Percentiles rank a stretch among this genome's conserved stretches.
Conservation (phyloP, 768 basidiomycete genomes). For the Russula abietina region DNA sequence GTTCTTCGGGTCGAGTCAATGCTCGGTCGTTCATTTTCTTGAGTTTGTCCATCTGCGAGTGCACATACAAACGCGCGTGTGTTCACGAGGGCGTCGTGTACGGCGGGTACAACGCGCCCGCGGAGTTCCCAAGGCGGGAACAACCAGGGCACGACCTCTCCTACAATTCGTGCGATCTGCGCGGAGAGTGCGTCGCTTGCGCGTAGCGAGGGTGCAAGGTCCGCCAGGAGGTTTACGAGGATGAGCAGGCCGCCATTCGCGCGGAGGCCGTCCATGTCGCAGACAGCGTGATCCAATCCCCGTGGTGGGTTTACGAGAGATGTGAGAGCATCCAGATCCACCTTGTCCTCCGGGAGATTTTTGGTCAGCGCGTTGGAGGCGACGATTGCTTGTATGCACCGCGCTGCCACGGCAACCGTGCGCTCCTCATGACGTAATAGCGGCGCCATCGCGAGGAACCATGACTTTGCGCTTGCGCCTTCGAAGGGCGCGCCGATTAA, state of each 20-base stretch:
- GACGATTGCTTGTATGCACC: conserved; percentile 9
- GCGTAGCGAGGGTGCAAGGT: background rate
- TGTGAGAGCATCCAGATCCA: background rate
- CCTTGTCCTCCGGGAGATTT: background rate
- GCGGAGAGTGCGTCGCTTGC: conserved; percentile 1
- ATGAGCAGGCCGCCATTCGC: conserved; percentile 6
- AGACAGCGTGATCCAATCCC: background rate
- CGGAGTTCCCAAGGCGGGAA: conserved; percentile 8
- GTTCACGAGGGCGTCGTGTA: background rate
- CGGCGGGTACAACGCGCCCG: background rate
- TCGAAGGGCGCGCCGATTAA: conserved; percentile 7
- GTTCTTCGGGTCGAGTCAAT: background rate
- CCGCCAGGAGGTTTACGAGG: conserved; percentile 2
- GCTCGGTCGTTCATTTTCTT: background rate
- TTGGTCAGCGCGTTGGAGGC: conserved; percentile 13
- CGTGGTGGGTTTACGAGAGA: background rate
- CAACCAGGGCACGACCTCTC: conserved; percentile 3
- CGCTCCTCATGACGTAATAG: background rate
- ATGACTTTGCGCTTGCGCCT: background rate
- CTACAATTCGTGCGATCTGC: conserved; percentile 5
- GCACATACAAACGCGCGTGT: background rate
- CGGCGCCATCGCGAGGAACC: background rate
- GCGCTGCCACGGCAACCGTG: background rate
- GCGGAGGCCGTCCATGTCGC: conserved; percentile 4
- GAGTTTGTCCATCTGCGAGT: background rate